Evolutionary conservation across 1,284 basidiomycete species (phyloP).

Genomic region (Boletus sp.): DNA sequence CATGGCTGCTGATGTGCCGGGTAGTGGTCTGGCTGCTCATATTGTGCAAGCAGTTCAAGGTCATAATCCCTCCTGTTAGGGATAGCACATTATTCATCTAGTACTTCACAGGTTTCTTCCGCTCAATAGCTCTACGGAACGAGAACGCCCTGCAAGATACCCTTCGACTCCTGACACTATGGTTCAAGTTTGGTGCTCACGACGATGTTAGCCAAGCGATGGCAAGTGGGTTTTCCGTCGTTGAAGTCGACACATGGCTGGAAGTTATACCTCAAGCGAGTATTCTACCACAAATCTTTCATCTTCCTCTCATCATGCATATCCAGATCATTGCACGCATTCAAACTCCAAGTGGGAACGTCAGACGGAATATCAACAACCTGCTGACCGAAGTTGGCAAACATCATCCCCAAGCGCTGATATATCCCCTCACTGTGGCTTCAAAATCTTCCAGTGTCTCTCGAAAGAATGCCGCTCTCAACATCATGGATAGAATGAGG

Average conservation of each 20-base stretch:
- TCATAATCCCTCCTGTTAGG: constrained; percentile 31
- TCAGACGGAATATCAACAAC: constrained; percentile 87
- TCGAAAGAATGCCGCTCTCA: constrained; percentile 80
- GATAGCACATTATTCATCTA: constrained; percentile 4
- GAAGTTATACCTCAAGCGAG: constrained; percentile 95
- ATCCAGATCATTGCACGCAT: constrained; percentile 94
- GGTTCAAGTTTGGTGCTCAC: constrained; percentile 97
- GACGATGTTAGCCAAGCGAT: constrained; percentile 91
- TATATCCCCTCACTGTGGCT: constrained; percentile 97
- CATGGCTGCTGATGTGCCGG: constrained; percentile 63
- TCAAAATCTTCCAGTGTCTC: constrained; percentile 90
- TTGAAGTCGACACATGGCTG: constrained; percentile 97
- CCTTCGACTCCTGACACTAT: constrained; percentile 88
- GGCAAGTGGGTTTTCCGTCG: constrained; percentile 81
- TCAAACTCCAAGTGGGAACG: constrained; percentile 87
- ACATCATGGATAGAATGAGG: constrained; percentile 91
- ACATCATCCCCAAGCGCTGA: constrained; percentile 95
- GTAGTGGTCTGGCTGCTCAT: constrained; percentile 74
- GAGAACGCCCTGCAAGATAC: constrained; percentile 96
- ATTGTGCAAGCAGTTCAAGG: constrained; percentile 95
- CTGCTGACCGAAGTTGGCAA: constrained; percentile 92
- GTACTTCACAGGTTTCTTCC: constrained; percentile 76
- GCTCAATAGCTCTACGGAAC: constrained; percentile 87
- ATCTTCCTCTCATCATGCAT: background rate
- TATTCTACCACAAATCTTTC: background rate